phyloP scores from a whole-genome alignment of 495 filamentous ascomycete genomes.

The Podospora conica region DNA sequence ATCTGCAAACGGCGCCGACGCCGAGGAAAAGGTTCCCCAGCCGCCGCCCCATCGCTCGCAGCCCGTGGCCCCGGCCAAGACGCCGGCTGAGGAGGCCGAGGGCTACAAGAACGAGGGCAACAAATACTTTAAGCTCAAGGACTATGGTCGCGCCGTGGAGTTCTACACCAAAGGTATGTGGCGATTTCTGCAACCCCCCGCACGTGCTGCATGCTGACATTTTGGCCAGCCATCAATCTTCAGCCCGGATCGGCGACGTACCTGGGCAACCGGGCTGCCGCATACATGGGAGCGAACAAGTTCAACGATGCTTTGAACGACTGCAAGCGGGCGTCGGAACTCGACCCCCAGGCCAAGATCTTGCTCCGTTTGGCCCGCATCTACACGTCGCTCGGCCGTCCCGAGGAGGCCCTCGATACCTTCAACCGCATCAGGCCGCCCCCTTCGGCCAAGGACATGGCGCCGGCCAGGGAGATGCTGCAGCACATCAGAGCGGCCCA shows the following conservation, averaged over 20 bases:
- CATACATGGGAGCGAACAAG: constrained; percentile 76
- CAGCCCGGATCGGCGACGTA: constrained; percentile 78
- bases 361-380: constrained; percentile 83
- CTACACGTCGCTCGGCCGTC: constrained; percentile 76
- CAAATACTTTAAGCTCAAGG: constrained; percentile 88
- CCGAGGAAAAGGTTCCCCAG: constrained; percentile 51
- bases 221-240: constrained; percentile 65
- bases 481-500: constrained; percentile 76
- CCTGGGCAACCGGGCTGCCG: constrained; percentile 90
- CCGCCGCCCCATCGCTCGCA: constrained; percentile 73
- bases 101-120: constrained; percentile 88
- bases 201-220: constrained; percentile 13
- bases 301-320: constrained; percentile 79
- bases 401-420: constrained; percentile 78
- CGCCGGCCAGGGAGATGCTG: constrained; percentile 73
- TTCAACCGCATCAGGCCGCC: constrained; percentile 65
- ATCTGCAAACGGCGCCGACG: constrained; percentile 18
- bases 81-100: constrained; percentile 67
- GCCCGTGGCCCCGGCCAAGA: constrained; percentile 52
- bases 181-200: background rate
- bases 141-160: constrained; percentile 77
- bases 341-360: constrained; percentile 81
- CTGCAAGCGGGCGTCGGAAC: constrained; percentile 67
- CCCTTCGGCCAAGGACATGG: constrained; percentile 74
- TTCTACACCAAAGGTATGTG: constrained; percentile 85